Percentiles rank a stretch among this genome's conserved stretches.
Conservation (phyloP, 228 moss, liverwort and hornwort genomes). For the Sphagnum fallax region DNA sequence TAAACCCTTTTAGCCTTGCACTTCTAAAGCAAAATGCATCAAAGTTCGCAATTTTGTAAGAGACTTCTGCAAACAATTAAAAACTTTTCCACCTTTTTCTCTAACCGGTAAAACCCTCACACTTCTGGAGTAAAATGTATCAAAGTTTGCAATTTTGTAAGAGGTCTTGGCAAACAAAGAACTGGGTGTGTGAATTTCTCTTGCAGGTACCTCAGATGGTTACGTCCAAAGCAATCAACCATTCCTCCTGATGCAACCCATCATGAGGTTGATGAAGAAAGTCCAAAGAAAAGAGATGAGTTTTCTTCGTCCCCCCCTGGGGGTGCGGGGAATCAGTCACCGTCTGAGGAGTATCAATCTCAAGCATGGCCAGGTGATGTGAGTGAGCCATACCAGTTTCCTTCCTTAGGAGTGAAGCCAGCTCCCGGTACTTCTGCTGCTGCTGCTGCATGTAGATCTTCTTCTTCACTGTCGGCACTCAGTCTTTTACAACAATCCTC, state of each 20-base stretch:
- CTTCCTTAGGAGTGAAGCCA: slow-evolving; percentile 28
- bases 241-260: slow-evolving; percentile 6
- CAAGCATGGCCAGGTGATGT: slow-evolving; percentile 56
- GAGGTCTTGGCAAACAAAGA: no score
- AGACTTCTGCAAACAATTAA: background rate
- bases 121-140: background rate
- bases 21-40: background rate
- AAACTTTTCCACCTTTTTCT: background rate
- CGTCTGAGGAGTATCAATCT: slow-evolving; percentile 24
- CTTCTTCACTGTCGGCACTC: slow-evolving; percentile 47
- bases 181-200: no score
- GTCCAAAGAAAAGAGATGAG: slow-evolving; percentile 46
- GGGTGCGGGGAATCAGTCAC: slow-evolving; percentile 27
- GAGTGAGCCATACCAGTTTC: slow-evolving; percentile 62
- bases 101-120: background rate
- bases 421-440: slow-evolving; percentile 19
- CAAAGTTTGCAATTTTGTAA: background rate
- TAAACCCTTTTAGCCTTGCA: background rate
- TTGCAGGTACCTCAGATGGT: slow-evolving; percentile 65
- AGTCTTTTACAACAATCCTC: slow-evolving; percentile 69
- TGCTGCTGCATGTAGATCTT: no score
- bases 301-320: slow-evolving; percentile 13
- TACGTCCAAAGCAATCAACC: slow-evolving; percentile 49
- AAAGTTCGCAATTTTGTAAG: background rate
- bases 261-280: slow-evolving; percentile 26